Evolutionary conservation across 2,329 filamentous ascomycete species (phyloP).

Genomic region (Scedosporium boydii): DNA sequence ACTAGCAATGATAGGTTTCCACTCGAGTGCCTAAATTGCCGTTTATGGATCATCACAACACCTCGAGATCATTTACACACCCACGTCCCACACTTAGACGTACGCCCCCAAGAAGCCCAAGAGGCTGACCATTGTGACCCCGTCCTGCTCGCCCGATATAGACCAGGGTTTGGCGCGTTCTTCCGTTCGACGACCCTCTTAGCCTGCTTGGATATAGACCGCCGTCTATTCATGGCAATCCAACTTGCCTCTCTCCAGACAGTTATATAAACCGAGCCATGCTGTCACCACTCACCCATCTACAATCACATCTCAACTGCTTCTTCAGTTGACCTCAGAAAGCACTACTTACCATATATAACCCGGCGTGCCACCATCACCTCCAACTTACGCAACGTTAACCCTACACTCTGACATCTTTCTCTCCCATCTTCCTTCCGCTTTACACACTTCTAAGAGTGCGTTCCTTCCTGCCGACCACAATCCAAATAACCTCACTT

Average conservation of each 20-base stretch:
- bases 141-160: not conserved
- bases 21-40: slow-evolving; percentile 4
- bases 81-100: slow-evolving; percentile 3
- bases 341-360: not conserved
- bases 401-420: no score
- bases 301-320: not conserved
- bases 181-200: not conserved
- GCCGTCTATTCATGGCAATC: not conserved
- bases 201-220: not conserved
- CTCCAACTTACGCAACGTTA: no score
- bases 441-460: no score
- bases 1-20: slow-evolving; percentile 5
- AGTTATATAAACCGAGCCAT: slow-evolving; percentile 6
- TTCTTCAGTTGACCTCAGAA: not conserved
- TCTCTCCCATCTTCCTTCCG: no score
- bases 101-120: slow-evolving; percentile 2
- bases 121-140: not conserved
- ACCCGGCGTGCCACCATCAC: not conserved
- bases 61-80: slow-evolving; percentile 1
- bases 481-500: no score
- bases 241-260: not conserved
- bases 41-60: slow-evolving; percentile 3
- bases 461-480: no score
- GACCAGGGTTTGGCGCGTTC: slow-evolving; percentile 1
- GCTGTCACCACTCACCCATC: not conserved